Evolutionary conservation across 2,329 filamentous ascomycete species (phyloP), one percentile per base, ranked within the genome.

Genomic region (Aspergillus transmontanensis): DNA sequence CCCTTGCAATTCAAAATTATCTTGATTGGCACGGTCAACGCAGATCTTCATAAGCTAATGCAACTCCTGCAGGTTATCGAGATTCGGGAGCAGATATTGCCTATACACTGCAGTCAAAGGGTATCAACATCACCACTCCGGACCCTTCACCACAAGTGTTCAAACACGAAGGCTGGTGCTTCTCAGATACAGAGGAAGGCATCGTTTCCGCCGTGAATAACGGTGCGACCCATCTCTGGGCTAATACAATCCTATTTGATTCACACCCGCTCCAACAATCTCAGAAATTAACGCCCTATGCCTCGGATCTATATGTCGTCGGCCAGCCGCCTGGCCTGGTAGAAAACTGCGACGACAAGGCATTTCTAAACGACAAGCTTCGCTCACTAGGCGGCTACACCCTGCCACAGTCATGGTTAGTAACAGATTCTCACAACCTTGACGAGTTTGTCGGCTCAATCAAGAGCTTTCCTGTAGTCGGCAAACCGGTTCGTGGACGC

Each of bases 311-410:
- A 0, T 72, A 67, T 6, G 69, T 85, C 0, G 69, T 85, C 5
- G 81, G 82, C 2, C 83, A 85, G 59, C 79, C 81, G 0, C 82
- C 83, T 0, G 66, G 74, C 4, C 69, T 83, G 6, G 82, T 84
- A 0, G 80, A 86, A 57, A 72, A 74, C 4, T 85, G 81, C 67
- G 83, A 85, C 62, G 82, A 85, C 68, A 86, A 87, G 67, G 74
- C 79, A 21, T 78, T 78, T 48, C 77, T 85, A 12, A 85, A 85
- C 64, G 72, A 76, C 32, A 69, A 81, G 0, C 70, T 86, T 1
- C 76, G 79, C 1, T 60, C 66, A 2, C 53, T 72, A 2, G 77
- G 75, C 0, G 63, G 64, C 0, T 82, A 84, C 57, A 80, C 76
- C 0, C 65, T 84, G 58, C 82, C 80, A 0, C 68, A 65, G 7